Evolutionary conservation across 2,329 filamentous ascomycete species (phyloP).

Genomic region (Elsinoe arachidis): DNA sequence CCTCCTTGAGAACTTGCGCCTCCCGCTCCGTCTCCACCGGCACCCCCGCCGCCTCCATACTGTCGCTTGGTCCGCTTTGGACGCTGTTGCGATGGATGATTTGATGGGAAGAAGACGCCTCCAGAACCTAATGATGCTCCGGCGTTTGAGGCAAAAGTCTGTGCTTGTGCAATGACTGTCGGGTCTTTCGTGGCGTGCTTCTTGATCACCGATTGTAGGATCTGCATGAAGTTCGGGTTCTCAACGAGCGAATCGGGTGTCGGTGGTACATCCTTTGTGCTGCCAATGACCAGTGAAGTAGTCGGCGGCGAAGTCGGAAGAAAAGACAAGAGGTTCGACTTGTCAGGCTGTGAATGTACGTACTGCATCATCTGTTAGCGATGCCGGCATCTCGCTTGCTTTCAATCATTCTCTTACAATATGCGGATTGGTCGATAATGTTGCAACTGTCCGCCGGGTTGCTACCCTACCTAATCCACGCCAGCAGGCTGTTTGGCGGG

Average conservation of each 20-base stretch:
- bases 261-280: slow-evolving; percentile 46
- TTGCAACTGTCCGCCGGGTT: slow-evolving; percentile 26
- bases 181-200: slow-evolving; percentile 49
- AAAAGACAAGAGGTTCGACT: slow-evolving; percentile 45
- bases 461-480: not conserved
- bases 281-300: slow-evolving; percentile 46
- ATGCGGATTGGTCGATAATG: slow-evolving; percentile 37
- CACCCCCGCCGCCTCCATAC: slow-evolving; percentile 31
- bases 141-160: slow-evolving; percentile 50
- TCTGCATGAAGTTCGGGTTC: slow-evolving; percentile 48
- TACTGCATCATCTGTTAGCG: slow-evolving; percentile 31
- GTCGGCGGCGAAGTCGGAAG: slow-evolving; percentile 48
- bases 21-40: slow-evolving; percentile 42
- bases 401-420: slow-evolving; percentile 24
- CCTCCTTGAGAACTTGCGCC: slow-evolving; percentile 52
- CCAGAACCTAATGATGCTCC: slow-evolving; percentile 47
- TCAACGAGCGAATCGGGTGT: slow-evolving; percentile 48
- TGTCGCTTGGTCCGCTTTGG: slow-evolving; percentile 17
- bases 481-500: not conserved
- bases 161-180: slow-evolving; percentile 48
- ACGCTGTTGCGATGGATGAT: slow-evolving; percentile 22
- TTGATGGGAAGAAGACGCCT: slow-evolving; percentile 38
- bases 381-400: not conserved
- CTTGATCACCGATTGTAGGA: slow-evolving; percentile 48
- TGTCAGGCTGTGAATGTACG: slow-evolving; percentile 37